Conservation (phyloP, 768 basidiomycete genomes). For the Boletus subcaerulescens region DNA sequence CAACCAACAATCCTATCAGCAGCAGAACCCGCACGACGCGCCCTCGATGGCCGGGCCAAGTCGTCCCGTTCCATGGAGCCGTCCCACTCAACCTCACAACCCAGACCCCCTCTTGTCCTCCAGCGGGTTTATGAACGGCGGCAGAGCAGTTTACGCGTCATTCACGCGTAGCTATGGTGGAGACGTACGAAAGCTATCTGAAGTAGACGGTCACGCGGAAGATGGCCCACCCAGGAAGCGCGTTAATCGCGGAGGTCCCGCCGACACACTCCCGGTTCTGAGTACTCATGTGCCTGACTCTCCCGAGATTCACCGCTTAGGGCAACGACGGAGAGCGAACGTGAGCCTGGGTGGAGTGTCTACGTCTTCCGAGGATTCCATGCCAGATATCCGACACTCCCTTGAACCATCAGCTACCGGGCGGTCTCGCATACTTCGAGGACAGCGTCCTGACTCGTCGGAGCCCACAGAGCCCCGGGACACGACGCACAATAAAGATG, state of each 20-base stretch:
- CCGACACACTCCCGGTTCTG: constrained; percentile 30
- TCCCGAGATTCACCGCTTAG: constrained; percentile 55
- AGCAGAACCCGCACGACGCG: constrained; percentile 40
- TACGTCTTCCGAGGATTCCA: constrained; percentile 67
- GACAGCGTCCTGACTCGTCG: constrained; percentile 34
- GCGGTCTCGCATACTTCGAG: constrained; percentile 51
- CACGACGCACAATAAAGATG: constrained; percentile 16
- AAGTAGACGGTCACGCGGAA: constrained; percentile 40
- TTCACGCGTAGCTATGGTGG: constrained; percentile 42
- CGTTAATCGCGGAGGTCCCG: constrained; percentile 50
- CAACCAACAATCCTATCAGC: constrained; percentile 35
- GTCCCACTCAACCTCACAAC: constrained; percentile 30
- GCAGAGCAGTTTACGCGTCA: constrained; percentile 47
- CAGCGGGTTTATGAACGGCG: constrained; percentile 52
- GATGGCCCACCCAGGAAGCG: constrained; percentile 73
- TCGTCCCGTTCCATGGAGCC: constrained; percentile 37
- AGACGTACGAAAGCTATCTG: constrained; percentile 37
- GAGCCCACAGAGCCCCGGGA: constrained; percentile 31
- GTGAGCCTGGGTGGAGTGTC: constrained; percentile 43
- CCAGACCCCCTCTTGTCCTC: constrained; percentile 58
- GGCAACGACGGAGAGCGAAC: constrained; percentile 43
- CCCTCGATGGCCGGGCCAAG: constrained; percentile 39
- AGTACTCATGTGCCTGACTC: constrained; percentile 42
- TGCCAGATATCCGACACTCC: constrained; percentile 45
- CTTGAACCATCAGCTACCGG: constrained; percentile 41